Conservation (phyloP, 1,139 yeast species). For the Pichia inconspicua region DNA sequence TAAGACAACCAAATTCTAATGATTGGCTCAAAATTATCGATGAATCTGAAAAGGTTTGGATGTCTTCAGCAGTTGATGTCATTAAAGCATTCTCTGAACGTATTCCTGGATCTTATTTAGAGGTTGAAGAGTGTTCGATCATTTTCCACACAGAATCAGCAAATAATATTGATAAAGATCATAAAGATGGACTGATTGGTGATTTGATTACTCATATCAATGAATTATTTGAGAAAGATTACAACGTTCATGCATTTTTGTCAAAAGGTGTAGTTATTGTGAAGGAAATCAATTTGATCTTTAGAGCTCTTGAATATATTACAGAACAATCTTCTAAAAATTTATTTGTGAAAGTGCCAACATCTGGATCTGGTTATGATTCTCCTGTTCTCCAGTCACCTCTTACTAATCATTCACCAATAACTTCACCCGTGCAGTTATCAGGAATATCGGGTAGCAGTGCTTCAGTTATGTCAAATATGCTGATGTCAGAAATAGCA, state of each 20-base stretch:
- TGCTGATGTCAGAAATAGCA: conserved; percentile 5
- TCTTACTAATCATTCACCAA: conserved; percentile 1
- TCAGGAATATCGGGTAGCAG: neutral
- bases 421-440: conserved; percentile 9
- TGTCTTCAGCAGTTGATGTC: conserved; percentile 50
- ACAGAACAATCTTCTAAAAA: conserved; percentile 16
- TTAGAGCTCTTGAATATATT: conserved; percentile 46
- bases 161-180: conserved; percentile 51
- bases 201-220: conserved; percentile 82
- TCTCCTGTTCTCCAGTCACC: conserved; percentile 21
- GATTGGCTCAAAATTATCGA: conserved; percentile 59
- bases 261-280: conserved; percentile 63
- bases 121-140: conserved; percentile 67
- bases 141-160: conserved; percentile 66
- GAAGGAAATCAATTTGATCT: conserved; percentile 47
- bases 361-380: conserved; percentile 21
- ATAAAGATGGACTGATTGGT: conserved; percentile 66
- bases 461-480: neutral
- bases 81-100: conserved; percentile 67
- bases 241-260: conserved; percentile 69
- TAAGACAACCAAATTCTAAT: conserved; percentile 45
- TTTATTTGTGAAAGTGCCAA: conserved; percentile 6
- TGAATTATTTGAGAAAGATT: conserved; percentile 52
- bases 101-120: conserved; percentile 69
- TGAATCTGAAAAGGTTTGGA: conserved; percentile 51